Conservation (phyloP, 305 asterid genomes). For the Rubia peregrina region DNA sequence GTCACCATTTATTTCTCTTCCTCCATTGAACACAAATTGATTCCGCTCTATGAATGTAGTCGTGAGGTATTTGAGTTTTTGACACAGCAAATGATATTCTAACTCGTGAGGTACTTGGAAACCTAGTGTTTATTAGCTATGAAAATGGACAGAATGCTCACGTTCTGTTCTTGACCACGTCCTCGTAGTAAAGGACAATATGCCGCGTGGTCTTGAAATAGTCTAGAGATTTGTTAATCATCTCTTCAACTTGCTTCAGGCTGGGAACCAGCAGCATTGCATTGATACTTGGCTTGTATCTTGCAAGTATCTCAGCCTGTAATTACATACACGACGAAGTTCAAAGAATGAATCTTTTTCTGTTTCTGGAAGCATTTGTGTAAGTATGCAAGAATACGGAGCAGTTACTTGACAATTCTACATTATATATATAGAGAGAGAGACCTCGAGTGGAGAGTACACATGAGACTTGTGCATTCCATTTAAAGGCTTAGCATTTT, state of each 20-base stretch:
- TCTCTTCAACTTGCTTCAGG: slow-evolving; percentile 56
- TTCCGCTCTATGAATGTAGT: too few species aligned
- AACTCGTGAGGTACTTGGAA: not conserved
- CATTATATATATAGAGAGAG: slow-evolving; percentile 11
- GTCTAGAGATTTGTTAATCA: slow-evolving; percentile 53
- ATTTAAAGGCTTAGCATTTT: slow-evolving; percentile 57
- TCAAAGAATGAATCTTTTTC: not conserved
- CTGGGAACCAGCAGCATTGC: slow-evolving; percentile 47
- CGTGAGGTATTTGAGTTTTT: not conserved
- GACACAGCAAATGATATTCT: not conserved
- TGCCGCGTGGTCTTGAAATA: slow-evolving; percentile 75
- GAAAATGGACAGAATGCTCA: slow-evolving; percentile 24
- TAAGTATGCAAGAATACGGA: not conserved
- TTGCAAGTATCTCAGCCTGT: slow-evolving; percentile 83
- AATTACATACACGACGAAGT: slow-evolving; percentile 2
- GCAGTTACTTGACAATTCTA: not conserved
- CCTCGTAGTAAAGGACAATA: slow-evolving; percentile 72
- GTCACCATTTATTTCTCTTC: too few species aligned
- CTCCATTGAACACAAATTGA: too few species aligned
- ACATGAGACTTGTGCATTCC: slow-evolving; percentile 94
- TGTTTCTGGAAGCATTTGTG: not conserved
- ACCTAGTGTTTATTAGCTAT: not conserved
- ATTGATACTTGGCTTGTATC: slow-evolving; percentile 62
- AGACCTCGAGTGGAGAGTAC: slow-evolving; percentile 70
- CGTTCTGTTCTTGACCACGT: slow-evolving; percentile 64